phyloP scores from a whole-genome alignment of 2,329 filamentous ascomycete species.

The Colletotrichum nymphaeae region DNA sequence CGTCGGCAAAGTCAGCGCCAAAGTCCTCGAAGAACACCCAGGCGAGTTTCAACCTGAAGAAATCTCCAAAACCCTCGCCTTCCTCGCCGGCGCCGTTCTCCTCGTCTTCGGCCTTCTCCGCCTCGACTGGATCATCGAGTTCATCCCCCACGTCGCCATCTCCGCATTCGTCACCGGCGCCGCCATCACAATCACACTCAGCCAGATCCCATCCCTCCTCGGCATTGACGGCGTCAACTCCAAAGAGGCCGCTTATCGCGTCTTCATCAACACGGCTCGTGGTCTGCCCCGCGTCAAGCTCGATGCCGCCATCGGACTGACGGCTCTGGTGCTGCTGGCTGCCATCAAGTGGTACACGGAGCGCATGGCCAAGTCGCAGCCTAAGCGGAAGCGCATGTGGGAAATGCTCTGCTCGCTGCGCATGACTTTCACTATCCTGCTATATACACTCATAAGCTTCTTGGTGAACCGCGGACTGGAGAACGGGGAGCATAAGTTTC shows the following conservation, averaged over 20 bases:
- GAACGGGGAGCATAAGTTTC: slow-evolving; percentile 63
- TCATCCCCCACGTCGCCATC: slow-evolving; percentile 64
- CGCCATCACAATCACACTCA: slow-evolving; percentile 60
- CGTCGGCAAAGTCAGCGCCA: slow-evolving; percentile 57
- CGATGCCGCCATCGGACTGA: slow-evolving; percentile 80
- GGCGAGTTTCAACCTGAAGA: slow-evolving; percentile 42
- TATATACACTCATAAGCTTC: slow-evolving; percentile 81
- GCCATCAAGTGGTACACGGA: slow-evolving; percentile 65
- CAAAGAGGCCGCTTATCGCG: slow-evolving; percentile 57
- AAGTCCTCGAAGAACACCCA: slow-evolving; percentile 48
- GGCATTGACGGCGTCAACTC: slow-evolving; percentile 63
- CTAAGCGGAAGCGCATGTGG: slow-evolving; percentile 71
- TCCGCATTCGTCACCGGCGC: slow-evolving; percentile 67
- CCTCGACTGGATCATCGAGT: slow-evolving; percentile 65
- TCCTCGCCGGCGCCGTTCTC: slow-evolving; percentile 62
- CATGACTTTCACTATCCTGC: slow-evolving; percentile 79
- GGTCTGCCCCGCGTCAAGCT: slow-evolving; percentile 62
- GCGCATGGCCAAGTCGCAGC: slow-evolving; percentile 69
- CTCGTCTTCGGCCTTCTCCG: slow-evolving; percentile 60
- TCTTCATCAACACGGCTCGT: slow-evolving; percentile 64
- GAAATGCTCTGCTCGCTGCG: slow-evolving; percentile 81
- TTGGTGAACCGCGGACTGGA: slow-evolving; percentile 68
- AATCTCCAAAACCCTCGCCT: slow-evolving; percentile 59
- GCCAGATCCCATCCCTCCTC: slow-evolving; percentile 62
- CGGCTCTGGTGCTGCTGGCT: slow-evolving; percentile 76